A percentile compares a stretch with the other conserved stretches of the same genome.
phyloP scores from a whole-genome alignment of 2,329 filamentous ascomycete species.

The Alternaria arbusti region DNA sequence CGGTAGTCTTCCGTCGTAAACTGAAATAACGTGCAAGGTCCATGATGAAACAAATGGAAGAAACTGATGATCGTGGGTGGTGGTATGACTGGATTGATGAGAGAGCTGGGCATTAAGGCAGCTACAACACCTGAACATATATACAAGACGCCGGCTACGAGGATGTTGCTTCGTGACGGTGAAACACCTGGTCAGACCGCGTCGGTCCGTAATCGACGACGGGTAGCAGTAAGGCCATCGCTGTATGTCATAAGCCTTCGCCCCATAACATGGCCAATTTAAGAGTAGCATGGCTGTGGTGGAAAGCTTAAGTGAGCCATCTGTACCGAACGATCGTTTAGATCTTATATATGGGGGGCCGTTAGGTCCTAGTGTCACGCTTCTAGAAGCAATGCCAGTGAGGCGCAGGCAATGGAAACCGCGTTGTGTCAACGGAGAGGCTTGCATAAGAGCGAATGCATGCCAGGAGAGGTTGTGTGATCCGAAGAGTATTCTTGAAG shows the following conservation, averaged over 20 bases:
- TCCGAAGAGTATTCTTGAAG: background rate
- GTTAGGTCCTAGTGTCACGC: background rate
- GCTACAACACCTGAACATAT: background rate
- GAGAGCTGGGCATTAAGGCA: background rate
- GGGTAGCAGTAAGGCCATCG: background rate
- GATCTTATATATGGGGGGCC: background rate
- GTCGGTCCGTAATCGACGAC: background rate
- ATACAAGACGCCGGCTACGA: background rate
- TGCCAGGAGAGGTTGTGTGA: background rate
- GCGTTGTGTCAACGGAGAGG: background rate
- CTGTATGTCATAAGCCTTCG: background rate
- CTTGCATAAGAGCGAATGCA: background rate
- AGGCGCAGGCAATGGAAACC: background rate
- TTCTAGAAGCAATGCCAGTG: background rate
- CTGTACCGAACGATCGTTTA: background rate
- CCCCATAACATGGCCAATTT: background rate
- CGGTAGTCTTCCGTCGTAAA: constrained; percentile 13
- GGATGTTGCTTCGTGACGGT: background rate
- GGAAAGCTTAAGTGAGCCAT: background rate
- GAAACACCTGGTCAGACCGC: constrained; percentile 4
- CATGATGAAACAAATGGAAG: constrained; percentile 13
- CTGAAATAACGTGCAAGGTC: constrained; percentile 28
- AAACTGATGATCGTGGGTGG: background rate
- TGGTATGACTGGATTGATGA: background rate
- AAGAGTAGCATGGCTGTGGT: background rate